Evolutionary conservation across 2,329 filamentous ascomycete species (phyloP).

Genomic region (Westerdykella aurantiaca): DNA sequence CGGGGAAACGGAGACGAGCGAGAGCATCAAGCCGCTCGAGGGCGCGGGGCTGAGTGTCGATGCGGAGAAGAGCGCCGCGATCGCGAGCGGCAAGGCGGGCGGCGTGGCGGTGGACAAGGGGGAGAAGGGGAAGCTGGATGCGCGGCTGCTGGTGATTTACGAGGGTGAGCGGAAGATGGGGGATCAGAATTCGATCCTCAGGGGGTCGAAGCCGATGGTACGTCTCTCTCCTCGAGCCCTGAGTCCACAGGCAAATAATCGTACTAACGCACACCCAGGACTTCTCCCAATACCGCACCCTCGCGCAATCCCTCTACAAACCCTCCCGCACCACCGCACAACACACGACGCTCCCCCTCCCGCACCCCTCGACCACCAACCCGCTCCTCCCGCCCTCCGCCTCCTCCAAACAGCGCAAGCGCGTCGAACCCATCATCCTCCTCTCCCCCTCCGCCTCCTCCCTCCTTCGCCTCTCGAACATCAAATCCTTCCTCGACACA

Average conservation of each 20-base stretch:
- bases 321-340: slow-evolving; percentile 34
- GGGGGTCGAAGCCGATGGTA: slow-evolving; percentile 85
- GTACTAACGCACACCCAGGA: slow-evolving; percentile 53
- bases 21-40: slow-evolving; percentile 82
- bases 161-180: slow-evolving; percentile 86
- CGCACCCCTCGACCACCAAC: slow-evolving; percentile 27
- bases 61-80: slow-evolving; percentile 48
- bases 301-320: slow-evolving; percentile 66
- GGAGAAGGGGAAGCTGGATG: slow-evolving; percentile 55
- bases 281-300: slow-evolving; percentile 88
- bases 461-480: slow-evolving; percentile 89
- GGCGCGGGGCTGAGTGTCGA: slow-evolving; percentile 49
- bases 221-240: slow-evolving; percentile 23
- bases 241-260: neutral
- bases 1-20: slow-evolving; percentile 72
- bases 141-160: slow-evolving; percentile 80
- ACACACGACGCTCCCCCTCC: slow-evolving; percentile 39
- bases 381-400: slow-evolving; percentile 35
- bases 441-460: slow-evolving; percentile 94
- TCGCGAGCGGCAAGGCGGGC: slow-evolving; percentile 46
- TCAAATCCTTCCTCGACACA: slow-evolving; percentile 85
- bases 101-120: slow-evolving; percentile 39
- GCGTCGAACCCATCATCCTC: slow-evolving; percentile 78
- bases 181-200: slow-evolving; percentile 80
- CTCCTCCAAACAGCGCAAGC: slow-evolving; percentile 39